Evolutionary conservation across 1,139 yeast species (phyloP).

Genomic region (Nadsonia commutata): DNA sequence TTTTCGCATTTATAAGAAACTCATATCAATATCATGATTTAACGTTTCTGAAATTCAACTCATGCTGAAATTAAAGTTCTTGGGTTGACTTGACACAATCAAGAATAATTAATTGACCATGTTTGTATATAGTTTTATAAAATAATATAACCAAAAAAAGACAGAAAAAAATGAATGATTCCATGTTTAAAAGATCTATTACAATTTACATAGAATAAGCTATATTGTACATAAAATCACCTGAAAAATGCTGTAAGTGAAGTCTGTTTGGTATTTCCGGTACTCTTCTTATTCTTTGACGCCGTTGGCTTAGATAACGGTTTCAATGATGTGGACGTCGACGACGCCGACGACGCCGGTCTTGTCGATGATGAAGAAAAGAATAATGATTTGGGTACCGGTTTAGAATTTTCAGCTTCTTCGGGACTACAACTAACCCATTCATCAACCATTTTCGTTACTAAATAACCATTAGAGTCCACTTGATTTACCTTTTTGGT

Average conservation of each 20-base stretch:
- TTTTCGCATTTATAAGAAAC: no score
- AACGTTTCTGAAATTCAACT: no score
- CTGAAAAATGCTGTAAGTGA: conserved; percentile 7
- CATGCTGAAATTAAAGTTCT: no score
- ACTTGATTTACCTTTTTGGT: neutral
- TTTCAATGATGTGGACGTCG: neutral
- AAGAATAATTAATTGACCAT: neutral
- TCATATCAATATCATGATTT: no score
- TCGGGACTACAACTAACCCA: conserved; percentile 3
- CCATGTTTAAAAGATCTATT: neutral
- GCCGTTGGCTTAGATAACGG: conserved; percentile 1
- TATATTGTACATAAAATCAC: neutral
- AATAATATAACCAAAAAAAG: neutral
- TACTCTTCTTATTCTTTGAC: conserved; percentile 1
- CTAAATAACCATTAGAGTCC: neutral
- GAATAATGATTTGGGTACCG: neutral
- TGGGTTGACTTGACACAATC: neutral
- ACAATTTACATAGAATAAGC: neutral
- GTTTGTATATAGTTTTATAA: neutral
- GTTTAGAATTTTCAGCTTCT: conserved; percentile 5
- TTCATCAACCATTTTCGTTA: neutral
- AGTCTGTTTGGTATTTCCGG: conserved; percentile 6
- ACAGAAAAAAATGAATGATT: neutral
- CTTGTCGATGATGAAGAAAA: conserved; percentile 1
- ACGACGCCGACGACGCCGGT: neutral